Base-by-base conservation (phyloP, 257 asterid species). In the Scutellaria minor region DNA sequence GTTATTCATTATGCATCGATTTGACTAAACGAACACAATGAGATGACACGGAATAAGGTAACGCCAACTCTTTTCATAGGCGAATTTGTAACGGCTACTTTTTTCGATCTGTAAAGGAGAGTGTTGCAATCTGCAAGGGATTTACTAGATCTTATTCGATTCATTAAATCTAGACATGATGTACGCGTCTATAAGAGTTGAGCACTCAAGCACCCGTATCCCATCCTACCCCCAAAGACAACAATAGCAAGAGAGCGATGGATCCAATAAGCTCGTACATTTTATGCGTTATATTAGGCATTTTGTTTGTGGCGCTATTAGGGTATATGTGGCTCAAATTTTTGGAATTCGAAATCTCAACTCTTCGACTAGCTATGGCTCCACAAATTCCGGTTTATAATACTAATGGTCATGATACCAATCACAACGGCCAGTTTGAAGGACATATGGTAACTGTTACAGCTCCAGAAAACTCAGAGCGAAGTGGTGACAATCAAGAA, bases 321-420 rank as follows among this genome's bases (percentile, higher is more conserved):
- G 54, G 70, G 58, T 67, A 48, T 20, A 47, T 67, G 69, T 67
- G 69, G 79, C 70, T 75, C 70, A 59, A 67, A 24, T 9, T 48
- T 50, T 9, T 67, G 57, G 75, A 75, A 41, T 63, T 58, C 48
- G 64, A 67, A 40, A 40, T 58, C n/a, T 42, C 57, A 50, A 20
- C 14, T 15, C 10, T 35, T 14, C 62, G 50, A 39, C n/a, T 53
- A 46, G 68, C 45, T 18, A 58, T 57, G 42, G 57, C 62, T 22
- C 66, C 42, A 9, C 75, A 68, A 40, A 68, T 41, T 60, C 31
- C 56, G 41, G 35, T 56, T 2, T 39, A 48, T 59, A 40, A 67
- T 13, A 68, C 51, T 61, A 72, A 71, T 13, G 77, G 59, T 50
- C 66, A 18, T 50, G 9, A 46, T 3, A 12, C 46, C 15, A 37